Conservation (phyloP, 1,139 yeast species). For the Geotrichum carabidarum region DNA sequence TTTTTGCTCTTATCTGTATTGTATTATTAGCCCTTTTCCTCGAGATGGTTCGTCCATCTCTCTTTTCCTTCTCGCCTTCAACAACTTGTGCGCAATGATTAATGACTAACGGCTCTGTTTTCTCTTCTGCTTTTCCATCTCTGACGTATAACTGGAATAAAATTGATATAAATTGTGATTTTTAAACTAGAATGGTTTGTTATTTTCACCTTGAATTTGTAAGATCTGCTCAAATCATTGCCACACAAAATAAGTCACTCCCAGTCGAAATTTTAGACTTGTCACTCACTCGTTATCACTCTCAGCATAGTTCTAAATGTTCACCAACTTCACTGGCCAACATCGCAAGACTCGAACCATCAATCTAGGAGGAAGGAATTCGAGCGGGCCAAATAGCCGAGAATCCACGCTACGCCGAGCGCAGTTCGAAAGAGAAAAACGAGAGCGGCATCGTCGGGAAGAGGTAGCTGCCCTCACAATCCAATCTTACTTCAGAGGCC, state of each 20-base stretch:
- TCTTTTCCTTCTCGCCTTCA: neutral
- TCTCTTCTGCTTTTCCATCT: neutral
- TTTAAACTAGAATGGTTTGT: neutral
- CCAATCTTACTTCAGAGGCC: conserved; percentile 40
- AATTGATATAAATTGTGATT: neutral
- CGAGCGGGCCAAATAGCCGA: conserved; percentile 30
- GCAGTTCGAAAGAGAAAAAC: conserved; percentile 56
- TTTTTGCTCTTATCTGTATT: neutral
- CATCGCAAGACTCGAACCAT: conserved; percentile 48
- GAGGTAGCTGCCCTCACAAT: conserved; percentile 46
- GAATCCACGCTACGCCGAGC: conserved; percentile 54
- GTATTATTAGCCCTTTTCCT: conserved; percentile 8
- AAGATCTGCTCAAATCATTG: too few species aligned
- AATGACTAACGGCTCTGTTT: neutral
- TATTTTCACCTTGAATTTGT: neutral
- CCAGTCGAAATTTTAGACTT: neutral
- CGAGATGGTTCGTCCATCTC: neutral
- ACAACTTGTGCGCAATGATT: neutral
- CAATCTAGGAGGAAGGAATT: conserved; percentile 52
- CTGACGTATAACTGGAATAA: neutral
- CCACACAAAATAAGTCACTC: neutral
- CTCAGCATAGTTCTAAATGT: conserved; percentile 4
- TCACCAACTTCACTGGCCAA: conserved; percentile 38
- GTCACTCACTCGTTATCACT: neutral
- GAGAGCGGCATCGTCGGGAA: conserved; percentile 33